Base-by-base conservation (phyloP, 208 protist species). In the Entamoeba histolytica region DNA sequence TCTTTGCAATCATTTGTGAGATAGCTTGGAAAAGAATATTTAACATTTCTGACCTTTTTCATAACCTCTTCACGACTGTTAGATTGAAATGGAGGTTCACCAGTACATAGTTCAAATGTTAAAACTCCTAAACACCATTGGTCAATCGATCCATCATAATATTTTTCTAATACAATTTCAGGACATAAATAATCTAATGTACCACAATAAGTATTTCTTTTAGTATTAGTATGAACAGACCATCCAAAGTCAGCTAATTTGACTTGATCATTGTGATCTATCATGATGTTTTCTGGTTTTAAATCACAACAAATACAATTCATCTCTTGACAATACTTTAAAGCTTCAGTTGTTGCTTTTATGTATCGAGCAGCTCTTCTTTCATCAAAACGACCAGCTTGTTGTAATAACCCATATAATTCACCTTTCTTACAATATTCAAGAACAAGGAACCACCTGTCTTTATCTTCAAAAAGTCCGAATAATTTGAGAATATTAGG, bases 241-340 rank as follows among this genome's bases (percentile, higher is more conserved):
- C 95, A 93, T 23, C 95, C 95, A 94, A 96, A 96, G 92, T 96
- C 95, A n/a, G 95, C 94, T 49, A 96, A 92, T 57, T 96, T 96
- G 0, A 95, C n/a, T 15, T 93, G 61, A 17, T 51, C 93, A 35
- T 93, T 87, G 28, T 49, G 28, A 31, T 94, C 94, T 44, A 96
- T 73, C 19, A 96, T 44, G 4, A 95, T 87, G 44, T 96, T 96
- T 52, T 94, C 94, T 10, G 95, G 94, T 91, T 96, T 96, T 15
- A 96, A 91, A 93, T 96, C 95, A 19, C 95, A 23, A 61, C 95
- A 94, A 47, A 95, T 93, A 55, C 91, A 35, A 6, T 51, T 51
- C 14, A 8, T n/a, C n/a, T n/a, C n/a, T 92, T 49, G 49, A 0
- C 3, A 1, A 94, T 4, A n/a, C n/a, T n/a, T n/a, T n/a, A n/a